These are phyloP conservation scores for Fusarium illudens DNA, from an alignment of 2,329 filamentous ascomycete genomes.

Conservation along the genomic window DNA sequence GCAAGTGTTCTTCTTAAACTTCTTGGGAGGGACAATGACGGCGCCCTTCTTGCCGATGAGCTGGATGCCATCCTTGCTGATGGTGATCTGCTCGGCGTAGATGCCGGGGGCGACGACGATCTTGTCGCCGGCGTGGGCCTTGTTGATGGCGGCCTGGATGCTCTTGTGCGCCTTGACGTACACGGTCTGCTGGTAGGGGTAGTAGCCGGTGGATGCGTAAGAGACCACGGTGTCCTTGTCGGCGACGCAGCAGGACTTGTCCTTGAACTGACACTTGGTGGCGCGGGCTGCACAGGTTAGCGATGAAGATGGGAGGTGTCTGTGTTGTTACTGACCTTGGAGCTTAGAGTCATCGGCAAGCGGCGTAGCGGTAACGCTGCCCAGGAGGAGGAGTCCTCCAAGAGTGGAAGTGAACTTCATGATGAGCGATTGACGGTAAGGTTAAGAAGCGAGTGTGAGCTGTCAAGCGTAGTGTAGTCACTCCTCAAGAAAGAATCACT, in stretches of 20 bases:
- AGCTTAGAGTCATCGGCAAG: neutral
- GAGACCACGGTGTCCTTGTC: neutral
- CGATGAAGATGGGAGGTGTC: neutral
- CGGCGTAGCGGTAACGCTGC: neutral
- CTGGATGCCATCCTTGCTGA: conserved; percentile 46
- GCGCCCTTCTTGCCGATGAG: conserved; percentile 42
- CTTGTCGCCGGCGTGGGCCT: conserved; percentile 40
- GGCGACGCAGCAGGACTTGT: conserved; percentile 24
- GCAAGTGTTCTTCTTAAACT: conserved; percentile 41
- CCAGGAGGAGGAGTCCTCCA: neutral
- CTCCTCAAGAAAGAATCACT: neutral
- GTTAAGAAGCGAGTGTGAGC: neutral
- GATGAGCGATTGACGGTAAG: neutral
- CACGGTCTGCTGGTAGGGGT: conserved; percentile 17
- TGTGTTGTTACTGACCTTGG: neutral
- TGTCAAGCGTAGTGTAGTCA: neutral
- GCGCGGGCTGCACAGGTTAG: conserved; percentile 19
- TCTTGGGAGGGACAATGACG: conserved; percentile 39
- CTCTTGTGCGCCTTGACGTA: conserved; percentile 30
- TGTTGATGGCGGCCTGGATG: conserved; percentile 45
- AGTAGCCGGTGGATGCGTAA: neutral
- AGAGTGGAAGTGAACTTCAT: neutral
- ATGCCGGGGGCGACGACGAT: conserved; percentile 47
- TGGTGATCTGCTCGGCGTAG: conserved; percentile 48
- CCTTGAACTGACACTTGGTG: conserved; percentile 25